Conservation (phyloP, 192 early-diverging fungal genomes). For the Gamsiella multidivaricata region DNA sequence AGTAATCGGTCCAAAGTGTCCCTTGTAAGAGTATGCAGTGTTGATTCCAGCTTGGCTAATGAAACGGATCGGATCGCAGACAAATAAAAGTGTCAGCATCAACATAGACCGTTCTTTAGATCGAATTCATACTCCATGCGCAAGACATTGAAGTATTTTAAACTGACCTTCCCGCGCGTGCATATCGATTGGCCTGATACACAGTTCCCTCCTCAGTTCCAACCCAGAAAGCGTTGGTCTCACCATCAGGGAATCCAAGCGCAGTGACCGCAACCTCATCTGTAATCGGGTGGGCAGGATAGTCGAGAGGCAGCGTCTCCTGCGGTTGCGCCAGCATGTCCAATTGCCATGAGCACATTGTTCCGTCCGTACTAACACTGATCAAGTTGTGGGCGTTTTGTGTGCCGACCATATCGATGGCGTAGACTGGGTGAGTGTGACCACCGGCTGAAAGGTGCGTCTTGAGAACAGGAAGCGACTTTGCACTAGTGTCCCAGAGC, state of each 20-base stretch:
- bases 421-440: slow-evolving; percentile 97
- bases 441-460: slow-evolving; percentile 92
- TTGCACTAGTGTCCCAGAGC: slow-evolving; percentile 96
- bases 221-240: slow-evolving; percentile 93
- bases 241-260: slow-evolving; percentile 91
- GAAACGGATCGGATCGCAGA: neutral
- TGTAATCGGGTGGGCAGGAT: slow-evolving; percentile 80
- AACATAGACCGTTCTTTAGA: neutral
- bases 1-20: slow-evolving; percentile 90
- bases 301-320: slow-evolving; percentile 86
- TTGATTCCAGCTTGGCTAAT: slow-evolving; percentile 97
- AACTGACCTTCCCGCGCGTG: slow-evolving; percentile 87
- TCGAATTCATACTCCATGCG: neutral
- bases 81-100: neutral
- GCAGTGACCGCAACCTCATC: slow-evolving; percentile 95
- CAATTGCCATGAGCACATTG: slow-evolving; percentile 96
- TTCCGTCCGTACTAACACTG: slow-evolving; percentile 94
- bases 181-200: slow-evolving; percentile 96
- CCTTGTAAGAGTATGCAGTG: slow-evolving; percentile 83
- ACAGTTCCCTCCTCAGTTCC: slow-evolving; percentile 96
- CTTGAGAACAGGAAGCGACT: slow-evolving; percentile 89
- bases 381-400: slow-evolving; percentile 96
- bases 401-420: slow-evolving; percentile 90
- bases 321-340: slow-evolving; percentile 98
- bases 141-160: too few relatives aligned